Evolutionary conservation across 164 flowering plant species (phyloP).

Genomic region (grape (Vitis vinifera)): DNA sequence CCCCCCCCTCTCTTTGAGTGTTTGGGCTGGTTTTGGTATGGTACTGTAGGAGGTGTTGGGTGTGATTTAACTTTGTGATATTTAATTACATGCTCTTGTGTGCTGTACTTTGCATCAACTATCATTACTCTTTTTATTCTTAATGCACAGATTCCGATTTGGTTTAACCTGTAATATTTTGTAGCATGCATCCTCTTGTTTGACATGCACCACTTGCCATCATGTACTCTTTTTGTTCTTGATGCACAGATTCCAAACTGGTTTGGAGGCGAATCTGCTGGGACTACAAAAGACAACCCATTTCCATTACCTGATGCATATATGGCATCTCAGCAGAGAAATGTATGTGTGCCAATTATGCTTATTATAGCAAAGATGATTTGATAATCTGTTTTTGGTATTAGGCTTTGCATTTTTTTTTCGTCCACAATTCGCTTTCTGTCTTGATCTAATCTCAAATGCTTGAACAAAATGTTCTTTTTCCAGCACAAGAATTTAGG

Average conservation of each 20-base stretch:
- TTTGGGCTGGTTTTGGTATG: neutral
- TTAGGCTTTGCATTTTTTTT: neutral
- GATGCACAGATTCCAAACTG: conserved; percentile 81
- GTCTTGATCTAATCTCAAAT: neutral
- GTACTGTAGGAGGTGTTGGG: conserved; percentile 5
- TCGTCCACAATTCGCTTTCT: neutral
- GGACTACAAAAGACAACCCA: conserved; percentile 78
- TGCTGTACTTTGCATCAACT: neutral
- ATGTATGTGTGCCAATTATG: conserved; percentile 46
- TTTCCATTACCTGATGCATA: conserved; percentile 83
- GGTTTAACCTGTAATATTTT: conserved; percentile 29
- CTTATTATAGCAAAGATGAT: conserved; percentile 5
- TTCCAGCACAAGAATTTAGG: conserved; percentile 63
- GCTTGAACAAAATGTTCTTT: conserved; percentile 6
- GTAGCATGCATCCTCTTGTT: neutral
- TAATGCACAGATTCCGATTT: conserved; percentile 75
- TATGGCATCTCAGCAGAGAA: conserved; percentile 68
- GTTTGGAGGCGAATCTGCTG: conserved; percentile 58
- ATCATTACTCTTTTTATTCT: neutral
- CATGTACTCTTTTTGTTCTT: conserved; percentile 5
- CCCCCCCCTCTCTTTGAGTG: too few species aligned
- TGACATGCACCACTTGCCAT: too few species aligned
- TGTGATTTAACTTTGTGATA: conserved; percentile 37
- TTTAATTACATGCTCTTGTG: too few species aligned
- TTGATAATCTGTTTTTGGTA: neutral